phyloP scores from a whole-genome alignment of 176 grass and related monocot genomes.

The Aegilops tauschii region DNA sequence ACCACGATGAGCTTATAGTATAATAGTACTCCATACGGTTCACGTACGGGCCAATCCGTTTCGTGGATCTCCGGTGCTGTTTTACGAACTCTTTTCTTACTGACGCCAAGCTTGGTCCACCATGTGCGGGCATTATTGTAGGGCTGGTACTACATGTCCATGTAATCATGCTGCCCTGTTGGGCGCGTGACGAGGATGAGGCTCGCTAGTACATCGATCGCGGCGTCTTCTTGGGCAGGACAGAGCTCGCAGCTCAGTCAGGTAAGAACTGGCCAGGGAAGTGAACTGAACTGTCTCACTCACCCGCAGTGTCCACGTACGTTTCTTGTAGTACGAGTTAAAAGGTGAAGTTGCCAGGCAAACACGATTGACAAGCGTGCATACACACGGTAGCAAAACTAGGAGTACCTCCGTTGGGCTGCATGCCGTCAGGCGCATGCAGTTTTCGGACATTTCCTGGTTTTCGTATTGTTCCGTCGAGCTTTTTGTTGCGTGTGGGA shows the following conservation, averaged over 20 bases:
- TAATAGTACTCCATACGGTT: too few relatives aligned
- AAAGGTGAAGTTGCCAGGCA: too few relatives aligned
- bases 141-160: neutral
- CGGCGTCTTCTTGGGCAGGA: neutral
- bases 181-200: neutral
- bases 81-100: neutral
- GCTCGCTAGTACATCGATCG: neutral
- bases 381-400: too few relatives aligned
- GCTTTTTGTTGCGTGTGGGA: neutral
- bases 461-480: neutral
- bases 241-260: constrained; percentile 10
- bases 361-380: too few relatives aligned
- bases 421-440: too few relatives aligned
- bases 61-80: neutral
- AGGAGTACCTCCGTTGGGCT: too few relatives aligned
- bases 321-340: too few relatives aligned
- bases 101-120: neutral
- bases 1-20: neutral
- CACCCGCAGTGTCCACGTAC: neutral
- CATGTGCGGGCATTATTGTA: constrained; percentile 5
- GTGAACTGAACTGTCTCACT: neutral
- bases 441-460: neutral
- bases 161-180: neutral
- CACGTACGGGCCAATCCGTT: neutral
- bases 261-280: neutral